Base-by-base conservation (phyloP, 169 alveolate genomes). In the Condylostoma magnum region DNA sequence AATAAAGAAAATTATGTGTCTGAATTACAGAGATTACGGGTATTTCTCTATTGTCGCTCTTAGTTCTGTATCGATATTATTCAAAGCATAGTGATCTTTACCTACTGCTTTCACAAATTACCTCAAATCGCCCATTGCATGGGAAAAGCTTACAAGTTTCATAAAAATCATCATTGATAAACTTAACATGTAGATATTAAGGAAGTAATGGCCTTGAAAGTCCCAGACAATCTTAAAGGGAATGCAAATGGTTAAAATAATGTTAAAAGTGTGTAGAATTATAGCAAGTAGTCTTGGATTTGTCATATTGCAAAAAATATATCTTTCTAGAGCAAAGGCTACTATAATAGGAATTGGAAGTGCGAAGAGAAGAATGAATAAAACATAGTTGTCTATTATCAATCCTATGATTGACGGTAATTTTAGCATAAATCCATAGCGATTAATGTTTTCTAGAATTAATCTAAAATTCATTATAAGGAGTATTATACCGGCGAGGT, bases 381-480 rank as follows among this genome's bases (percentile, higher is more conserved):
- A 25, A 66, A 8, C 30, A 41, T 41, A 10, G 20, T 15, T 41
- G 15, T 10, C 8, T n/a, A n/a, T n/a, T 3, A 15, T 15, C n/a
- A 33, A 34, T 43, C 47, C 75, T 8, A 6, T 6, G 12, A 28
- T 28, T 2, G 22, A 28, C 10, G 44, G 48, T 10, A 66, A 15
- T 27, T 55, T 10, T 25, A 55, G 2, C 30, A 46, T 2, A 28
- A 66, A 66, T 10, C 98, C 98, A 55, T 94, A 94, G 60, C 88
- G 90, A 68, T 90, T 78, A 34, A 94, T 77, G 66, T 94, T 94
- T 56, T 93, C 94, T 27, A 93, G 54, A 8, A 94, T 92, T 44
- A 93, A 70, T 36, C 96, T 78, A 74, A 94, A 89, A 77, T 94
- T 92, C 37, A 90, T 88, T 31, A 91, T 91, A 31, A 88, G 86